phyloP scores from a whole-genome alignment of 2,329 filamentous ascomycete species.

The Phaeomoniella chlamydospora region DNA sequence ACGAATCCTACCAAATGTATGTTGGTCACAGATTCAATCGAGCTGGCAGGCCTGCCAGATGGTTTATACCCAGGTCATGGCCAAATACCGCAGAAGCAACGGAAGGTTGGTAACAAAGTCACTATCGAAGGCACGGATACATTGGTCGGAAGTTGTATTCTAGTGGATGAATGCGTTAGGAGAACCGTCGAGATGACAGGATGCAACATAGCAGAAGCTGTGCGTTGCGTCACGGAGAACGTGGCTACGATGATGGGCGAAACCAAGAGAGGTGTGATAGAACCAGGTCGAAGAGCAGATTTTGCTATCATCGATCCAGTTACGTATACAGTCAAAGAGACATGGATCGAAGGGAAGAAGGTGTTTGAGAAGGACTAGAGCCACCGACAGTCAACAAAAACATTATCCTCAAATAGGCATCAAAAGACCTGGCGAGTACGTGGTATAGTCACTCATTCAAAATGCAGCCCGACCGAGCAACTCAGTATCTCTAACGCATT shows the following conservation, averaged over 20 bases:
- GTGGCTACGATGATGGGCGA: constrained; percentile 35
- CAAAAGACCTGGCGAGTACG: no score
- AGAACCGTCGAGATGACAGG: constrained; percentile 28
- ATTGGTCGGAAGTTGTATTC: constrained; percentile 37
- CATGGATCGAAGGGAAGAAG: constrained; percentile 33
- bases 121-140: constrained; percentile 39
- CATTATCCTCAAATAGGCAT: no score
- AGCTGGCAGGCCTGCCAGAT: constrained; percentile 36
- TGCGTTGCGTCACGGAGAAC: constrained; percentile 35
- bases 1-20: constrained; percentile 32
- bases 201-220: constrained; percentile 31
- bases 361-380: constrained; percentile 24
- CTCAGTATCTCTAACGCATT: no score
- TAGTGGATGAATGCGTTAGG: constrained; percentile 34
- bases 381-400: no score
- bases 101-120: constrained; percentile 32
- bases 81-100: constrained; percentile 35
- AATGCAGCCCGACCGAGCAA: no score
- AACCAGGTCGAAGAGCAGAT: constrained; percentile 31
- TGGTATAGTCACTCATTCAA: no score
- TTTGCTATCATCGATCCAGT: constrained; percentile 30
- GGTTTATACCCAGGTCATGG: constrained; percentile 36
- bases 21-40: constrained; percentile 39
- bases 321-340: constrained; percentile 32
- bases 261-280: constrained; percentile 26